phyloP scores from a whole-genome alignment of 2,329 filamentous ascomycete genomes.

The Hymenoscyphus occultus region DNA sequence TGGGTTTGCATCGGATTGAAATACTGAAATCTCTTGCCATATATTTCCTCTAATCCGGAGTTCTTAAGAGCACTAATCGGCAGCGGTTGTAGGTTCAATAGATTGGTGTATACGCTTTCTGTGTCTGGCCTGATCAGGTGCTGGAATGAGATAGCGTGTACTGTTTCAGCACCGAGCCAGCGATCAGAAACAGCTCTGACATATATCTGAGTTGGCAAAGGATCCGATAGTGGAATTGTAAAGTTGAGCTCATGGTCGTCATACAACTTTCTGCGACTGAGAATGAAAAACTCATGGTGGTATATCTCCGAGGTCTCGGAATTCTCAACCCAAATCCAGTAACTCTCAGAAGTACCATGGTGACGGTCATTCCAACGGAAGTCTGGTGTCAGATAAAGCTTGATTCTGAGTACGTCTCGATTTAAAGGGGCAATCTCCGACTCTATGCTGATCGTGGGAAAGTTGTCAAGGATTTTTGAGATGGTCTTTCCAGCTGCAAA shows the following conservation, averaged over 20 bases:
- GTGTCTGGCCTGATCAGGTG: constrained; percentile 97
- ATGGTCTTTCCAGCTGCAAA: constrained; percentile 81
- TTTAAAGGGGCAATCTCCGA: constrained; percentile 95
- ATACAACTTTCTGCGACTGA: constrained; percentile 83
- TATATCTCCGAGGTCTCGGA: constrained; percentile 97
- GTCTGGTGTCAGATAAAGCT: constrained; percentile 80
- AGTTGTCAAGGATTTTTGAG: constrained; percentile 78
- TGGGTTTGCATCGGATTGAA: constrained; percentile 99
- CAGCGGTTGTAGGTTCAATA: constrained; percentile 86
- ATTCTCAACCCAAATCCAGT: constrained; percentile 99
- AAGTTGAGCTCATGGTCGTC: constrained; percentile 98
- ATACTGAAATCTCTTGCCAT: constrained; percentile 83
- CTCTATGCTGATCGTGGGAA: constrained; percentile 87
- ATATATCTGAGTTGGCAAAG: constrained; percentile 92
- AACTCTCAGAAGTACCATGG: constrained; percentile 92
- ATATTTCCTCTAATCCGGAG: constrained; percentile 80
- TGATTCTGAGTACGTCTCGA: constrained; percentile 88
- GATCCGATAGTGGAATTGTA: constrained; percentile 91
- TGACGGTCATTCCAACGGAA: constrained; percentile 93
- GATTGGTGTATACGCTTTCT: constrained; percentile 93
- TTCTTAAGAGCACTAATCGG: constrained; percentile 87
- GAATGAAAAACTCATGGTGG: constrained; percentile 94
- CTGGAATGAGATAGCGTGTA: constrained; percentile 93
- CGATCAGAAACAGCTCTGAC: constrained; percentile 91
- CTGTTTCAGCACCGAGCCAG: constrained; percentile 95